Conservation (phyloP, 495 filamentous ascomycete genomes). For the Pyrenopolyporus hunteri region DNA sequence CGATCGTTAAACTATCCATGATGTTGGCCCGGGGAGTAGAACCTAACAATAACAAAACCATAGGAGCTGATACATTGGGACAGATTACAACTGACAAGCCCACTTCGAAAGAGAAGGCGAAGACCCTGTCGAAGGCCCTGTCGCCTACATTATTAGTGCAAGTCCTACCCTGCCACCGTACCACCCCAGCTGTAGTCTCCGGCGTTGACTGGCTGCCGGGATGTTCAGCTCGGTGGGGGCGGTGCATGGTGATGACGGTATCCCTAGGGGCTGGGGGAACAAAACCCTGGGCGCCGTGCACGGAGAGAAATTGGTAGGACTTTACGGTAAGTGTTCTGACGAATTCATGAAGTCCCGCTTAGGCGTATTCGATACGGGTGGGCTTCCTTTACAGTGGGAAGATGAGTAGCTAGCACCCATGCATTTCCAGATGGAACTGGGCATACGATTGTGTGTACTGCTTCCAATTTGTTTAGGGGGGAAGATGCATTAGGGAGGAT, state of each 20-base stretch:
- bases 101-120: too few relatives aligned
- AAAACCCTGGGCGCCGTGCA: background rate
- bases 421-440: background rate
- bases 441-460: too few relatives aligned
- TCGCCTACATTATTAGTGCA: too few relatives aligned
- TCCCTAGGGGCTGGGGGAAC: background rate
- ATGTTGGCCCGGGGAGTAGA: too few relatives aligned
- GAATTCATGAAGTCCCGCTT: background rate
- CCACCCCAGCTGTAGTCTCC: slow-evolving; percentile 1
- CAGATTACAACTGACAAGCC: too few relatives aligned
- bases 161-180: background rate
- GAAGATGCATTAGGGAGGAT: too few relatives aligned
- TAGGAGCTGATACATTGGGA: too few relatives aligned
- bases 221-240: slow-evolving; percentile 25
- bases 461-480: too few relatives aligned
- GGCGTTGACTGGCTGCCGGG: slow-evolving; percentile 3
- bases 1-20: too few relatives aligned
- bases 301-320: background rate
- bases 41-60: too few relatives aligned
- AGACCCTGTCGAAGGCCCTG: too few relatives aligned
- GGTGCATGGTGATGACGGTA: slow-evolving; percentile 15
- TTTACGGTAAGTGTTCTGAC: background rate
- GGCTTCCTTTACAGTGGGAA: background rate
- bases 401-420: background rate
- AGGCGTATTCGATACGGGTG: background rate